phyloP scores from a whole-genome alignment of 768 basidiomycete genomes.

The Tylopilus sp. region DNA sequence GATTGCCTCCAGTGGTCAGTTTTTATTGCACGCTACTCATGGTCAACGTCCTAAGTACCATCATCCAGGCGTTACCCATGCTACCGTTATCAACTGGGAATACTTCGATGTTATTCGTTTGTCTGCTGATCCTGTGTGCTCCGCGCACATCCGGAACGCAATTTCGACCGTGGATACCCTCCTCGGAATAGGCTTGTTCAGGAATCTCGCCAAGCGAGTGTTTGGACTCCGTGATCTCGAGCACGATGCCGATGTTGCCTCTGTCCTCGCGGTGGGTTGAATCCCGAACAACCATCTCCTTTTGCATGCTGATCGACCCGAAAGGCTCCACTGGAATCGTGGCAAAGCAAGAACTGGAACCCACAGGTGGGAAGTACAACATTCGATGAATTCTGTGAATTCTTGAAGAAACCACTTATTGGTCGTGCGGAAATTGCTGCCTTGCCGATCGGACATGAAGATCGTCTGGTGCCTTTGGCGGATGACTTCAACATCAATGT shows the following conservation, averaged over 20 bases:
- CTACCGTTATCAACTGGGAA: slow-evolving; percentile 76
- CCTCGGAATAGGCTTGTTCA: slow-evolving; percentile 46
- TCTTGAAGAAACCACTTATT: slow-evolving; percentile 45
- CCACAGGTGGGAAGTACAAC: slow-evolving; percentile 55
- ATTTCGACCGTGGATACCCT: slow-evolving; percentile 61
- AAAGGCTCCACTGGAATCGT: slow-evolving; percentile 60
- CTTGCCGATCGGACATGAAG: slow-evolving; percentile 47
- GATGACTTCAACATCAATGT: slow-evolving; percentile 52
- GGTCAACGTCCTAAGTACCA: background rate
- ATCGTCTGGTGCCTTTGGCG: slow-evolving; percentile 45
- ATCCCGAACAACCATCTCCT: slow-evolving; percentile 13
- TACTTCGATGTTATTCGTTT: slow-evolving; percentile 81
- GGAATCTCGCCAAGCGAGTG: slow-evolving; percentile 56
- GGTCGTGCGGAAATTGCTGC: slow-evolving; percentile 30
- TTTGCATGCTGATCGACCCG: background rate
- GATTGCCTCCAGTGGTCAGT: slow-evolving; percentile 79
- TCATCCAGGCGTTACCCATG: slow-evolving; percentile 75
- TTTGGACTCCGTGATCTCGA: slow-evolving; percentile 71
- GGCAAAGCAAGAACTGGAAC: slow-evolving; percentile 91
- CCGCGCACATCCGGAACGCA: slow-evolving; percentile 51
- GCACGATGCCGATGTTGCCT: slow-evolving; percentile 77
- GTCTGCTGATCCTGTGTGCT: slow-evolving; percentile 63
- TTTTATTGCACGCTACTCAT: background rate
- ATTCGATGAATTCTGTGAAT: slow-evolving; percentile 69
- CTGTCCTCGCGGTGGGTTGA: slow-evolving; percentile 54